These are phyloP conservation scores for Allomyces macrogynus DNA, from an alignment of 192 early-diverging fungal species.

Conservation along the genomic window DNA sequence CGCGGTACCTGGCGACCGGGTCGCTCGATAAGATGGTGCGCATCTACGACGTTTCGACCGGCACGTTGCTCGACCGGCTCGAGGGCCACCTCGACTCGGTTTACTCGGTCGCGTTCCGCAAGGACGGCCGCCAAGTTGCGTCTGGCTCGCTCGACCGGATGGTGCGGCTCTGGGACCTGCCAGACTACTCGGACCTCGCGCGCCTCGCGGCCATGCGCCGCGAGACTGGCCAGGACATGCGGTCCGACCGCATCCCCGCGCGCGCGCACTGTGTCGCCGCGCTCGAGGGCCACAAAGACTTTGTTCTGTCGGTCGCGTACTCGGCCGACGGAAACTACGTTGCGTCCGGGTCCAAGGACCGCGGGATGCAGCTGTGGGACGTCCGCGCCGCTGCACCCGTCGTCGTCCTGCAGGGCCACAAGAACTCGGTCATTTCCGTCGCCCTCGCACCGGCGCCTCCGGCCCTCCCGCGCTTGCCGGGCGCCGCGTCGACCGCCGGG, in stretches of 20 bases:
- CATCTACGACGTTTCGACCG: conserved; percentile 70
- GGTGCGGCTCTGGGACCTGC: conserved; percentile 75
- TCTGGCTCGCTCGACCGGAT: conserved; percentile 84
- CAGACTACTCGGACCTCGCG: conserved; percentile 10
- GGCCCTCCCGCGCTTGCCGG: not conserved
- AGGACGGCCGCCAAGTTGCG: conserved; percentile 69
- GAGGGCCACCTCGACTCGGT: conserved; percentile 92
- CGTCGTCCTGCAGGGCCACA: conserved; percentile 76
- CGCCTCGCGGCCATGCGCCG: conserved; percentile 11
- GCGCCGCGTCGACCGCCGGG: not conserved
- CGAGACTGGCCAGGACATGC: conserved; percentile 4
- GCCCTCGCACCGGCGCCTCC: not conserved
- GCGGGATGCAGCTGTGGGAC: conserved; percentile 87
- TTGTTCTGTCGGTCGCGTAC: conserved; percentile 85
- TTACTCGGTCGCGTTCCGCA: conserved; percentile 80
- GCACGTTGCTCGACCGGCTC: conserved; percentile 62
- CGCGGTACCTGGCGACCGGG: conserved; percentile 64
- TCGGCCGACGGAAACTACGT: conserved; percentile 73
- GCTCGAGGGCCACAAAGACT: conserved; percentile 64
- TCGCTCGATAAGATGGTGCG: conserved; percentile 84
- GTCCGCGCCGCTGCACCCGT: conserved; percentile 44
- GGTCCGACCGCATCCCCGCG: conserved; percentile 17
- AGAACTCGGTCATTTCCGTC: not conserved
- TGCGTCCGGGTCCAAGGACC: conserved; percentile 79
- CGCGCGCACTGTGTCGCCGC: conserved; percentile 14